Percentiles rank a stretch among this genome's conserved stretches.
Conservation (phyloP, 208 protist species). For the Crithidia bombi region DNA sequence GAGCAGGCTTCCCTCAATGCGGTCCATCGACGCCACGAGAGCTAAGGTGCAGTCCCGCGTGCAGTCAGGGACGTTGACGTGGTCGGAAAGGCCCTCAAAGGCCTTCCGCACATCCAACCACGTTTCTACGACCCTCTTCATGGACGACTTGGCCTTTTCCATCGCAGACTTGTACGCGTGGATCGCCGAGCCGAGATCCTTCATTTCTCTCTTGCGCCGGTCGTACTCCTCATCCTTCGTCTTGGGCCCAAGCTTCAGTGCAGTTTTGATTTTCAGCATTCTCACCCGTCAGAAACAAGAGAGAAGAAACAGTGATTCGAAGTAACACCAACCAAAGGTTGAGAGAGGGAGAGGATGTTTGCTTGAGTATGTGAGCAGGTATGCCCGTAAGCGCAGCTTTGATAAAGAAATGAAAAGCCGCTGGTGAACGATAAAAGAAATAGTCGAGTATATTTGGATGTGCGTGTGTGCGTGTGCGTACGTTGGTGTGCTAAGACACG, state of each 20-base stretch:
- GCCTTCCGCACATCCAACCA: constrained; percentile 38
- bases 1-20: constrained; percentile 30
- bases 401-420: constrained; percentile 4
- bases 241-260: constrained; percentile 44
- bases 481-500: too few species aligned
- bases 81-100: constrained; percentile 41
- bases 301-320: too few species aligned
- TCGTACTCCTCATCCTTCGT: constrained; percentile 57
- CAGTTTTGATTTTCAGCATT: constrained; percentile 48
- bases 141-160: constrained; percentile 41
- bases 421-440: too few species aligned
- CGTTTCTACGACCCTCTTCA: constrained; percentile 37
- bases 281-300: neutral
- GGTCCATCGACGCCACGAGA: constrained; percentile 37
- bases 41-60: constrained; percentile 34
- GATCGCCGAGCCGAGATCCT: constrained; percentile 35
- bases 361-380: neutral
- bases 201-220: constrained; percentile 35
- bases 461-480: too few species aligned
- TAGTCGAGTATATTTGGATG: too few species aligned
- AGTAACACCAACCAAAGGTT: too few species aligned
- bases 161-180: constrained; percentile 49
- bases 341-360: neutral
- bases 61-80: constrained; percentile 27
- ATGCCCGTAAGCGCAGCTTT: neutral